phyloP scores from a whole-genome alignment of 83 land plant species.

The Diphasiastrum complanatum region DNA sequence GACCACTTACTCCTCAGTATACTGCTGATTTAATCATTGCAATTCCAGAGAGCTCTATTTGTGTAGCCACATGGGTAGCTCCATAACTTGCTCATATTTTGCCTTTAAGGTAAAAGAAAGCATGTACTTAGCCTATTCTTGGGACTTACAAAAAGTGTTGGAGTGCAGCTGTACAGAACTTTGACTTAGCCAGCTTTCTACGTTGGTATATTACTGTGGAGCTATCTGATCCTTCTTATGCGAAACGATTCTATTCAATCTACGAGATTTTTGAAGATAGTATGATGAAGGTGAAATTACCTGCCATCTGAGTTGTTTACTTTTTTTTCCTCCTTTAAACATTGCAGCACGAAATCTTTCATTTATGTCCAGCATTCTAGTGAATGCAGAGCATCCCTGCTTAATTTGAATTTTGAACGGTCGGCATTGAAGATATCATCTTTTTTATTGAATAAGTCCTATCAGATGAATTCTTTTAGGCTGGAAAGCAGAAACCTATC shows the following conservation, averaged over 20 bases:
- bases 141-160: not conserved
- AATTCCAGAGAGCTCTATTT: not conserved
- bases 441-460: no score
- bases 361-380: no score
- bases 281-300: conserved; percentile 31
- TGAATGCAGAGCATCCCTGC: no score
- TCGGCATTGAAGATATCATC: no score
- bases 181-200: conserved; percentile 90
- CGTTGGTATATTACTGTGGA: conserved; percentile 96
- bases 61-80: no score
- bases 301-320: not conserved
- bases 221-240: conserved; percentile 76
- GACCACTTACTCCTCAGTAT: no score
- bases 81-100: not conserved
- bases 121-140: not conserved
- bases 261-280: conserved; percentile 78
- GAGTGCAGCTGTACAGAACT: conserved; percentile 61
- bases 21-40: no score
- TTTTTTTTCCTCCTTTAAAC: not conserved
- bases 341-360: not conserved
- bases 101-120: not conserved
- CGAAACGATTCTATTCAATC: conserved; percentile 81
- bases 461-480: no score
- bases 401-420: no score
- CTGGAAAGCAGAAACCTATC: no score